Evolutionary conservation across 371 early-diverging fungal species (phyloP).

Genomic region (Mortierella sp.): DNA sequence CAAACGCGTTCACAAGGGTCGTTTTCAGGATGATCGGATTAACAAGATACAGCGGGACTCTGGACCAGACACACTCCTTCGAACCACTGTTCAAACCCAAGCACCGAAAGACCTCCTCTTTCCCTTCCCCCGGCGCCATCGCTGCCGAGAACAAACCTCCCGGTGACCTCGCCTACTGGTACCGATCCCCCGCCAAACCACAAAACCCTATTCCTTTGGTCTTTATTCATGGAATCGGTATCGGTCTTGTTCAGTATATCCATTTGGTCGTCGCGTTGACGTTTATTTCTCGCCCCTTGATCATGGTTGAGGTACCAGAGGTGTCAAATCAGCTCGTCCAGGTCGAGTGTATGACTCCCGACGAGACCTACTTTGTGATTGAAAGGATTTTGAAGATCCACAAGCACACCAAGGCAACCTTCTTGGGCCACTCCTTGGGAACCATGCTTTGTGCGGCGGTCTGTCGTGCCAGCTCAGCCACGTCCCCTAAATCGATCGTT

Average conservation of each 20-base stretch:
- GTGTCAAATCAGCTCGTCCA: constrained; percentile 74
- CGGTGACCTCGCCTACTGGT: constrained; percentile 67
- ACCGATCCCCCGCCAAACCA: constrained; percentile 46
- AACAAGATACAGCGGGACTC: constrained; percentile 19
- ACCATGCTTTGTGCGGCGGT: constrained; percentile 70
- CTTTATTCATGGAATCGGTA: constrained; percentile 83
- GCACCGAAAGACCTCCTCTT: background rate
- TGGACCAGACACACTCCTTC: constrained; percentile 7
- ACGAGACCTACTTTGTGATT: constrained; percentile 72
- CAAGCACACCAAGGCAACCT: constrained; percentile 70
- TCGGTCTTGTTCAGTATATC: constrained; percentile 73
- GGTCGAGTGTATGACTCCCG: constrained; percentile 70
- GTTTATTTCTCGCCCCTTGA: constrained; percentile 68
- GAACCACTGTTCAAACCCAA: constrained; percentile 11
- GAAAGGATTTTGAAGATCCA: constrained; percentile 72
- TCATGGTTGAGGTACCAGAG: constrained; percentile 78
- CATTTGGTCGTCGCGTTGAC: constrained; percentile 64
- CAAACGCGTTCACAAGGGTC: constrained; percentile 17
- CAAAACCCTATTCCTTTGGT: constrained; percentile 72
- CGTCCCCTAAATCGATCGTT: constrained; percentile 63
- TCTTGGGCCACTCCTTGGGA: constrained; percentile 82
- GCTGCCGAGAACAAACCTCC: background rate
- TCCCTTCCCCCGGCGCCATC: background rate
- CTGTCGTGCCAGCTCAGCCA: constrained; percentile 62
- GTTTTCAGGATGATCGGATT: constrained; percentile 24